Evolutionary conservation across 2,329 filamentous ascomycete genomes (phyloP), one percentile per base, ranked within the genome.

Genomic region (Aquanectria penicillioides): DNA sequence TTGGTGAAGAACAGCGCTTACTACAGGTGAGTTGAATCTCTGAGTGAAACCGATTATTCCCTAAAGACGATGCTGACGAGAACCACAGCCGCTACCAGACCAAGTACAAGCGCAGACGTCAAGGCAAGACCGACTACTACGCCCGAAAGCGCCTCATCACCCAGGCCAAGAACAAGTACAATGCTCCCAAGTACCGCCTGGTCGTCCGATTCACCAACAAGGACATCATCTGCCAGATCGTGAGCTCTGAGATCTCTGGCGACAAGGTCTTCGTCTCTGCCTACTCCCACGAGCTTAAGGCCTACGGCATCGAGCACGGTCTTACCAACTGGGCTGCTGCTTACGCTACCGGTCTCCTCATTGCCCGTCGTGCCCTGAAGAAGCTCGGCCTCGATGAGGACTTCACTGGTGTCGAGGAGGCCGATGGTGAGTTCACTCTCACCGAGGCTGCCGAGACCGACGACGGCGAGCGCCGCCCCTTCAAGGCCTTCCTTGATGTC

Each of bases 121-220:
- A 90, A 77, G 95, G 95, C 80, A 99, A 99, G 92, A 99, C 95
- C 86, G 95, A 99, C 82, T 99, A 99, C 93, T 98, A 97, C 83
- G 95, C 95, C 80, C 94, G 95, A 82, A 98, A 98, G 92, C 91
- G 95, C 78, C 88, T 99, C 82, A 95, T 98, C 87, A 94, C 93
- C 86, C 95, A 99, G 89, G 95, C 95, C 85, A 99, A 98, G 93
- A 99, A 99, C 93, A 99, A 99, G 91, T 99, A 98, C 91, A 97
- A 97, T 85, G 91, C 95, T 68, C 95, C 95, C 83, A 99, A 99
- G 89, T 98, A 99, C 91, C 92, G 95, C 78, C 91, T 99, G 78
- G 95, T 99, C 71, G 93, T 99, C 80, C 95, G 95, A 81, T 97
- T 97, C 91, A 96, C 93, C 87, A 97, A 98, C 91, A 93, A 93